Evolutionary conservation across 2,329 filamentous ascomycete species (phyloP).

Genomic region (Penicillium sp.): DNA sequence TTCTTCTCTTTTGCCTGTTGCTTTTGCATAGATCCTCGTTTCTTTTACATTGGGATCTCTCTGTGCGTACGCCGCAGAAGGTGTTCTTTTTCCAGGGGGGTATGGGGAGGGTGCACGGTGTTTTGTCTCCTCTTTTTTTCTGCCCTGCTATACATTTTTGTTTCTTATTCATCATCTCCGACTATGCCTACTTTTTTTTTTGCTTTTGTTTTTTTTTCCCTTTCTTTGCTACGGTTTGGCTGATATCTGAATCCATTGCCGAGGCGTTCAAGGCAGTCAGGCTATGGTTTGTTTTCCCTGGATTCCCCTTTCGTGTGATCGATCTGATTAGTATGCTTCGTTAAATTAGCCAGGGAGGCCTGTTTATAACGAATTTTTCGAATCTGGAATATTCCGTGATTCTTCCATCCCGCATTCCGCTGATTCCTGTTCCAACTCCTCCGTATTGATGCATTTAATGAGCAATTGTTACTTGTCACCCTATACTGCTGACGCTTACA

Average conservation of each 20-base stretch:
- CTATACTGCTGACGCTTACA: too few relatives aligned
- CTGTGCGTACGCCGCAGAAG: constrained; percentile 19
- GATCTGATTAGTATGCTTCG: constrained; percentile 4
- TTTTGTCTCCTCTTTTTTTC: constrained; percentile 11
- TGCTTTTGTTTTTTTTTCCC: not conserved
- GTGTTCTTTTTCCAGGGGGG: constrained; percentile 15
- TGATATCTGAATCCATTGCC: constrained; percentile 24
- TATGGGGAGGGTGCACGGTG: constrained; percentile 28
- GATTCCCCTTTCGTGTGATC: constrained; percentile 3
- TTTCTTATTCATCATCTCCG: not conserved
- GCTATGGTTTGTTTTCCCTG: constrained; percentile 2
- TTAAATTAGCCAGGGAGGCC: constrained; percentile 1
- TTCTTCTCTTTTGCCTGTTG: constrained; percentile 19
- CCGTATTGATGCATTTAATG: too few relatives aligned
- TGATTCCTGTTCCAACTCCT: too few relatives aligned
- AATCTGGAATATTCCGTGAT: not conserved
- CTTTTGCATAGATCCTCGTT: constrained; percentile 18
- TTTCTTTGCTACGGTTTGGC: constrained; percentile 14
- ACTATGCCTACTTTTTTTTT: not conserved
- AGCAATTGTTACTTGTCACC: too few relatives aligned
- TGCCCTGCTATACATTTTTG: not conserved
- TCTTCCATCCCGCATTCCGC: too few relatives aligned
- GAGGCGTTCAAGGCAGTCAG: constrained; percentile 16
- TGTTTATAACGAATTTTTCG: constrained; percentile 1
- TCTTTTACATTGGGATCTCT: constrained; percentile 14